These are phyloP conservation scores for Malania oleifera DNA, from an alignment of 164 flowering plant genomes.

Conservation along the genomic window DNA sequence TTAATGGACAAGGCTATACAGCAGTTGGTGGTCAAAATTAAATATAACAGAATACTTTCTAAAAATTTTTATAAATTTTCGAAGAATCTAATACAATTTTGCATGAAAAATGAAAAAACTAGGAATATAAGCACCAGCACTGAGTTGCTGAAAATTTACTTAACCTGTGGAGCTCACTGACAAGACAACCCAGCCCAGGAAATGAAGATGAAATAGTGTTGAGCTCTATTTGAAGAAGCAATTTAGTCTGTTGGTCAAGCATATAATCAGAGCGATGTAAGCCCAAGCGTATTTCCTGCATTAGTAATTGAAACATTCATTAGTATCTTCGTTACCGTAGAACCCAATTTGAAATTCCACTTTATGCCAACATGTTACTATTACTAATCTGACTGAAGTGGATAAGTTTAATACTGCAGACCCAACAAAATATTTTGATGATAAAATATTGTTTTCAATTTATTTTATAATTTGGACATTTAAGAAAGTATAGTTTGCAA, in stretches of 20 bases:
- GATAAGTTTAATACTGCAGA: no score
- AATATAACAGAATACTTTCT: no score
- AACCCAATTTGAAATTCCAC: not conserved
- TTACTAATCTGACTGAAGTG: not conserved
- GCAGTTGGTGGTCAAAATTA: no score
- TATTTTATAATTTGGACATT: no score
- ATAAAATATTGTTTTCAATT: no score
- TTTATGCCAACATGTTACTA: not conserved
- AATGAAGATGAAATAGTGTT: conserved; percentile 95
- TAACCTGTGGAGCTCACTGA: conserved; percentile 91
- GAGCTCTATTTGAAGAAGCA: conserved; percentile 90
- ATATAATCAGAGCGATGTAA: conserved; percentile 98
- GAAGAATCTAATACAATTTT: no score
- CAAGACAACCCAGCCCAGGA: conserved; percentile 76
- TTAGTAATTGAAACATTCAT: conserved; percentile 11
- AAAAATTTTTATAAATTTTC: no score
- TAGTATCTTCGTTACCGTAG: conserved; percentile 1
- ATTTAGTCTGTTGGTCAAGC: conserved; percentile 93
- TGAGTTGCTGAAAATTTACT: not conserved
- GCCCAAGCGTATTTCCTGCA: conserved; percentile 89
- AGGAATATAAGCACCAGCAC: no score
- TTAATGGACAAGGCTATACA: no score
- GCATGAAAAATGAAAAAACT: no score
- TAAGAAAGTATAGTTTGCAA: no score
- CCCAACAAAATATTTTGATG: no score